A percentile compares a stretch with the other conserved stretches of the same genome.
These are phyloP conservation scores for Cucurbita maxima DNA, from an alignment of 306 rosid genomes.

Conservation along the genomic window DNA sequence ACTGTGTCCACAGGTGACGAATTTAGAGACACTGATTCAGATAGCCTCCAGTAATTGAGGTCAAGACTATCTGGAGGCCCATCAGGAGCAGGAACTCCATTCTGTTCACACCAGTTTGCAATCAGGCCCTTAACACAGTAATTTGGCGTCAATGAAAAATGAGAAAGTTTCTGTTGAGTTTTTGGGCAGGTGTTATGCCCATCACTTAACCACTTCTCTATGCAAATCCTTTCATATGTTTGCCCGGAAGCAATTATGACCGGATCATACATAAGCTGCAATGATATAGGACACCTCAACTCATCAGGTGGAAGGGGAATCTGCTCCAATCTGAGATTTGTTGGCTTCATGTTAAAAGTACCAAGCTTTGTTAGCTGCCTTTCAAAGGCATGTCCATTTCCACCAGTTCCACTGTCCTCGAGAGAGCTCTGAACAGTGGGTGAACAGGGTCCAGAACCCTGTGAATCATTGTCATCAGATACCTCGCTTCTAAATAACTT, in stretches of 20 bases:
- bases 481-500: conserved; percentile 87
- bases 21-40: conserved; percentile 61
- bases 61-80: conserved; percentile 89
- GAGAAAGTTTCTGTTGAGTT: conserved; percentile 69
- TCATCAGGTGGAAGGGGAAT: conserved; percentile 81
- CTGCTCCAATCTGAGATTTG: conserved; percentile 40
- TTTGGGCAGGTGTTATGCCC: conserved; percentile 91
- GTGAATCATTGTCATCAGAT: conserved; percentile 88
- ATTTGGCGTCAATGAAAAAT: conserved; percentile 82
- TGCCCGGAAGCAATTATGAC: conserved; percentile 94
- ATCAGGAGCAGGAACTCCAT: conserved; percentile 68
- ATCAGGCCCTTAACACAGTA: conserved; percentile 90
- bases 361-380: conserved; percentile 60
- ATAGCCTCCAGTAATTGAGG: conserved; percentile 84
- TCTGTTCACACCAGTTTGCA: conserved; percentile 91
- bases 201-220: conserved; percentile 89
- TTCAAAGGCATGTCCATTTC: conserved; percentile 61
- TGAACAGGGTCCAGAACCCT: conserved; percentile 93
- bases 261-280: conserved; percentile 93
- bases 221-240: conserved; percentile 84
- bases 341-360: conserved; percentile 55
- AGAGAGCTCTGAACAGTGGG: conserved; percentile 64
- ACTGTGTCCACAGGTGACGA: conserved; percentile 47
- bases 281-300: conserved; percentile 86
- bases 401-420: conserved; percentile 40